Evolutionary conservation across 2,329 filamentous ascomycete species (phyloP).

Genomic region (Aureobasidium lini): DNA sequence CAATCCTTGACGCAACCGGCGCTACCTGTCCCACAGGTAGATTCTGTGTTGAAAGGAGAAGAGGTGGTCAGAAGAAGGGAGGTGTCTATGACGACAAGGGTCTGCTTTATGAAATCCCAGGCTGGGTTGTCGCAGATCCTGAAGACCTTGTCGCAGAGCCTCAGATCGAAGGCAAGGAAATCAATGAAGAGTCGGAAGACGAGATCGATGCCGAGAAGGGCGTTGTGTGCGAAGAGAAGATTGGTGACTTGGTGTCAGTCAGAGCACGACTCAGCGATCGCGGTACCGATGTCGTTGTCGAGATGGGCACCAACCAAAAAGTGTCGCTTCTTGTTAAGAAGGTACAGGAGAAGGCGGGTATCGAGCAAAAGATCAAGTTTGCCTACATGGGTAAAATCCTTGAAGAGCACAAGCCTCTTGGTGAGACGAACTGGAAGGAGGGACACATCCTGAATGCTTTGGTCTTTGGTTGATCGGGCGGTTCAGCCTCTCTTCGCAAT

Average conservation of each 20-base stretch:
- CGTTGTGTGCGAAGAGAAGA: conserved; percentile 26
- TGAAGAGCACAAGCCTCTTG: conserved; percentile 58
- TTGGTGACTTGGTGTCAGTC: conserved; percentile 27
- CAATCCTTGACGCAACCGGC: conserved; percentile 69
- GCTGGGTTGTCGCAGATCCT: conserved; percentile 40
- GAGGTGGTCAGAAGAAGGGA: conserved; percentile 20
- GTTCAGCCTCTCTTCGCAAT: background rate
- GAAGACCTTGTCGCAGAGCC: conserved; percentile 30
- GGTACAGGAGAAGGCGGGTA: conserved; percentile 56
- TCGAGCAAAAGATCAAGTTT: conserved; percentile 60
- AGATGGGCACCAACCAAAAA: conserved; percentile 39
- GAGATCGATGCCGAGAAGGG: conserved; percentile 23
- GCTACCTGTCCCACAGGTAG: conserved; percentile 38
- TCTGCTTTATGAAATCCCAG: conserved; percentile 36
- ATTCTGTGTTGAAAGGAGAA: conserved; percentile 19
- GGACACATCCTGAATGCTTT: conserved; percentile 72
- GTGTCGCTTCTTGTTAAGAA: conserved; percentile 56
- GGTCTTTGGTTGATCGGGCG: conserved; percentile 39
- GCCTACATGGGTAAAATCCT: conserved; percentile 77
- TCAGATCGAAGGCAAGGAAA: conserved; percentile 21
- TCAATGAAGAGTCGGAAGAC: conserved; percentile 19
- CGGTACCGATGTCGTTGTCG: conserved; percentile 31
- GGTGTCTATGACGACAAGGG: conserved; percentile 40
- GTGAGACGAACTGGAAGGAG: conserved; percentile 65
- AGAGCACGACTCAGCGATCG: conserved; percentile 31